Conservation (phyloP, 2,329 filamentous ascomycete genomes). For the Pseudopithomyces maydicus region DNA sequence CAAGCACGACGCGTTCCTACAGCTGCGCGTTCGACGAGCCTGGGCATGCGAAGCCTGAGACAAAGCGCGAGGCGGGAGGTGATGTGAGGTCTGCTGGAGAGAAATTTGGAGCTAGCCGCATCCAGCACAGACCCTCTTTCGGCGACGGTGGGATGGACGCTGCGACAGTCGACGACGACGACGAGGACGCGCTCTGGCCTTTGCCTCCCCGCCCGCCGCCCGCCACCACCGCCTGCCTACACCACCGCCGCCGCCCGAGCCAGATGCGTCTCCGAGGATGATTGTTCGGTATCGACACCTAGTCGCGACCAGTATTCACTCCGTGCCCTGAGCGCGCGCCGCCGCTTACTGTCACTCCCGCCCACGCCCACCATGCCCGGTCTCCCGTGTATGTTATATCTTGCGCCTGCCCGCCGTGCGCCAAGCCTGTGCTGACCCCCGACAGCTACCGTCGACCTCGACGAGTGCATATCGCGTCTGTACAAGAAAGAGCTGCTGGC, state of each 20-base stretch:
- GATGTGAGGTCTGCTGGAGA: conserved; percentile 7
- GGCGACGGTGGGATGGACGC: not conserved
- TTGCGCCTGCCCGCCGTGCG: conserved; percentile 4
- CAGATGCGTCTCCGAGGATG: conserved; percentile 44
- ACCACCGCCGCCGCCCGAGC: conserved; percentile 23
- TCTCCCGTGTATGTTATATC: conserved; percentile 55
- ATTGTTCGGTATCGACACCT: conserved; percentile 47
- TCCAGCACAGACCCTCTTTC: not conserved
- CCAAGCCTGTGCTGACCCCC: conserved; percentile 13
- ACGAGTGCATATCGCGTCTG: conserved; percentile 95
- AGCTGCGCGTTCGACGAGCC: not conserved
- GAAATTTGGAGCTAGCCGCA: conserved; percentile 12
- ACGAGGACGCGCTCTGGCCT: conserved; percentile 5
- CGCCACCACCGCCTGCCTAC: conserved; percentile 1
- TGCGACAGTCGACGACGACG: not conserved
- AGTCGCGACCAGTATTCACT: conserved; percentile 44
- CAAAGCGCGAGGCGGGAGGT: not conserved
- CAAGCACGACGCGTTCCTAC: not conserved
- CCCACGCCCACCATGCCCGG: conserved; percentile 51
- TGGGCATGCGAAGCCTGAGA: conserved; percentile 10
- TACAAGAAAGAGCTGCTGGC: conserved; percentile 97
- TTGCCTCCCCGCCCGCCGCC: too few relatives aligned
- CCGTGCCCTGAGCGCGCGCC: conserved; percentile 39
- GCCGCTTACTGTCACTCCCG: conserved; percentile 21
- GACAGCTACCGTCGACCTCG: conserved; percentile 90